A percentile compares a stretch with the other conserved stretches of the same genome.
phyloP scores from a whole-genome alignment of 73 alveolate species.

The Paramecium sonneborni region DNA sequence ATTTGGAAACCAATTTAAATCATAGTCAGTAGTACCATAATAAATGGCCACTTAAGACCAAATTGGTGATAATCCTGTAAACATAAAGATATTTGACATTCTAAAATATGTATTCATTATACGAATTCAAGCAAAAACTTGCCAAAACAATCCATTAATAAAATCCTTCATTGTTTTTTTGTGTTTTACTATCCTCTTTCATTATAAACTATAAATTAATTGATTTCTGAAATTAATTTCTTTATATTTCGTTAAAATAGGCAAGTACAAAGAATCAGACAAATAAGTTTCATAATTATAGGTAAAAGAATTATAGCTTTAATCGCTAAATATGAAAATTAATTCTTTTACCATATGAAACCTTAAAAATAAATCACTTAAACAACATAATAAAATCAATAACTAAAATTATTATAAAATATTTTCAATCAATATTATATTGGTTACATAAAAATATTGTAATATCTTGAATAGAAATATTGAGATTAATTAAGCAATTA shows the following conservation, averaged over 20 bases:
- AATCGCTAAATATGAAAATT: too few species aligned
- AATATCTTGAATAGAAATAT: not conserved
- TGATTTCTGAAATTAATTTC: not conserved
- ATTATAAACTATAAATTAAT: not conserved
- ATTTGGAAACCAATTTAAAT: constrained; percentile 28
- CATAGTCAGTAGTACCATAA: not conserved
- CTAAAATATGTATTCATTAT: not conserved
- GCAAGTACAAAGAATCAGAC: not conserved
- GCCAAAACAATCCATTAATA: not conserved
- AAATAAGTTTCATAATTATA: too few species aligned
- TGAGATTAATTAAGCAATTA: not conserved
- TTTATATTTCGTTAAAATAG: not conserved
- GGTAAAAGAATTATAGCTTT: too few species aligned
- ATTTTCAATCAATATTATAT: too few species aligned
- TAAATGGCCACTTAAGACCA: constrained; percentile 31
- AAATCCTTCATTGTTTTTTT: not conserved
- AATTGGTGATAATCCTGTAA: constrained; percentile 13
- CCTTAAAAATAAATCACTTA: too few species aligned
- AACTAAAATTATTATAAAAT: too few species aligned
- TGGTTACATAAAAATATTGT: too few species aligned
- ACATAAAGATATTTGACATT: not conserved
- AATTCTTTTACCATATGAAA: too few species aligned
- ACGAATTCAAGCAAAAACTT: constrained; percentile 27
- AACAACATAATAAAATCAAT: too few species aligned
- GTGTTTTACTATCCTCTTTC: not conserved